Percentiles rank a stretch among this genome's conserved stretches.
These are phyloP conservation scores for Pythium graminicola DNA, from an alignment of 352 stramenopile species.

Conservation along the genomic window DNA sequence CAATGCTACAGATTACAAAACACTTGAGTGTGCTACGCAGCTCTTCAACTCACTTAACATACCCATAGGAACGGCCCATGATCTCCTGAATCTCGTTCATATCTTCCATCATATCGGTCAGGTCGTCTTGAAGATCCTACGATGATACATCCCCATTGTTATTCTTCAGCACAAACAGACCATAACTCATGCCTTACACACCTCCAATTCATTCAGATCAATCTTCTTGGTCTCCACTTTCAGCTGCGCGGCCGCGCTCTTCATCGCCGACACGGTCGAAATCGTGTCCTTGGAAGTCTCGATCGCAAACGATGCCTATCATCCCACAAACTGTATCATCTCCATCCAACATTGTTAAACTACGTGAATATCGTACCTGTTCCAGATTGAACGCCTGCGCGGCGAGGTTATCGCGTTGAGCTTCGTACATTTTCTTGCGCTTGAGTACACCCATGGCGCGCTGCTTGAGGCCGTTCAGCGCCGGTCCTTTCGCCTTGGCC, in stretches of 20 bases:
- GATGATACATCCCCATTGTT: background rate
- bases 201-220: slow-evolving; percentile 94
- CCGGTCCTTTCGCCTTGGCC: slow-evolving; percentile 61
- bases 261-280: slow-evolving; percentile 93
- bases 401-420: slow-evolving; percentile 68
- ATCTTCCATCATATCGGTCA: slow-evolving; percentile 96
- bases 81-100: slow-evolving; percentile 98
- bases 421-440: slow-evolving; percentile 86
- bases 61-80: slow-evolving; percentile 93
- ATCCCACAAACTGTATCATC: background rate
- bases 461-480: slow-evolving; percentile 73
- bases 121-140: slow-evolving; percentile 93
- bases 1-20: slow-evolving; percentile 85
- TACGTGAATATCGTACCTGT: slow-evolving; percentile 32
- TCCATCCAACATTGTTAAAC: background rate
- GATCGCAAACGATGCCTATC: slow-evolving; percentile 81
- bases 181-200: slow-evolving; percentile 10
- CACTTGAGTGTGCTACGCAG: too few species aligned
- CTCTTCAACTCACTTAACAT: too few species aligned
- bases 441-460: slow-evolving; percentile 82
- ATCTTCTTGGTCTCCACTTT: slow-evolving; percentile 95
- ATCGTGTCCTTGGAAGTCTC: slow-evolving; percentile 91
- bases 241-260: slow-evolving; percentile 84
- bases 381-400: slow-evolving; percentile 86
- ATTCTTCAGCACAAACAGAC: background rate